These are phyloP conservation scores for Nitzschia putrida DNA, from an alignment of 108 stramenopile species.

Conservation along the genomic window DNA sequence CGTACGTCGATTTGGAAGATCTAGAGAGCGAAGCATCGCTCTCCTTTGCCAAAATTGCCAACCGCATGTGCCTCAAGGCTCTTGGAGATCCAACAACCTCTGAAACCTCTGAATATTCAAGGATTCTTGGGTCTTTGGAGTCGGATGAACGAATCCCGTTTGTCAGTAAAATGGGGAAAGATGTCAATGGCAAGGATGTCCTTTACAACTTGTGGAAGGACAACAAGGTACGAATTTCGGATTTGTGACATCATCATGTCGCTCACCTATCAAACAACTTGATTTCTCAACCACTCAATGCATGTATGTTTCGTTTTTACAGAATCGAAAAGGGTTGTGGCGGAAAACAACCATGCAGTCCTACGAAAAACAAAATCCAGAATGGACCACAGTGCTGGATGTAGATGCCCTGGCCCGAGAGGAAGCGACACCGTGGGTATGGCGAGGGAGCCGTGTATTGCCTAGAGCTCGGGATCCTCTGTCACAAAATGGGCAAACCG, in stretches of 20 bases:
- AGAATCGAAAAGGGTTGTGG: slow-evolving; percentile 86
- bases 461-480: slow-evolving; percentile 61
- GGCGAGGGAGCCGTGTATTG: slow-evolving; percentile 66
- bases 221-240: slow-evolving; percentile 9
- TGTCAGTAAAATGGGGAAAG: slow-evolving; percentile 58
- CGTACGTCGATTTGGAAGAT: slow-evolving; percentile 79
- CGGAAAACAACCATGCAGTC: slow-evolving; percentile 72
- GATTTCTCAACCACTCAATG: neutral
- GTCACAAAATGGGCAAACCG: slow-evolving; percentile 47
- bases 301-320: neutral
- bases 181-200: slow-evolving; percentile 54
- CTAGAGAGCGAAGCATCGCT: slow-evolving; percentile 69
- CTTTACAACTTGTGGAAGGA: slow-evolving; percentile 82
- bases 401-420: slow-evolving; percentile 72
- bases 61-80: slow-evolving; percentile 66
- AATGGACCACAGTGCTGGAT: slow-evolving; percentile 85
- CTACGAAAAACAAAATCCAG: slow-evolving; percentile 52
- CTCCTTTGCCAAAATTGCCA: slow-evolving; percentile 49
- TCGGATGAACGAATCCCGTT: slow-evolving; percentile 80
- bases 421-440: slow-evolving; percentile 82
- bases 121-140: slow-evolving; percentile 64
- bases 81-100: slow-evolving; percentile 70
- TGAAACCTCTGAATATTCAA: slow-evolving; percentile 50
- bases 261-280: neutral
- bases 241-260: neutral